A percentile compares a stretch with the other conserved stretches of the same genome.
Conservation (phyloP, 148 eudicot genomes). For the Diospyros lotus region DNA sequence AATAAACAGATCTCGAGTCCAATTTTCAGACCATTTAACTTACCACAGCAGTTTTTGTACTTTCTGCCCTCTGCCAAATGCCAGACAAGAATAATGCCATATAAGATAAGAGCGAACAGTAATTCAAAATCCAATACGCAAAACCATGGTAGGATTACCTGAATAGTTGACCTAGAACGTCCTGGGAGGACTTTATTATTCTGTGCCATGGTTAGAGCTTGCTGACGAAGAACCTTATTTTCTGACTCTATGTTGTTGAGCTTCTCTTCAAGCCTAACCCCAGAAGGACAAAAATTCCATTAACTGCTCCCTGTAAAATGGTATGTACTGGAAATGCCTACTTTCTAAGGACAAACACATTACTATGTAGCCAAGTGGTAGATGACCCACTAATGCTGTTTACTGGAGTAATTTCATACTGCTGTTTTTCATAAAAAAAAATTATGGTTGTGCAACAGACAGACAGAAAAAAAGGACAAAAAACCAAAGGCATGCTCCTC, state of each 20-base stretch:
- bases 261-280: conserved; percentile 80
- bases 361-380: conserved; percentile 2
- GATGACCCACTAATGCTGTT: neutral
- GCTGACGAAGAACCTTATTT: conserved; percentile 87
- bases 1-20: neutral
- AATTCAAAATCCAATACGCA: neutral
- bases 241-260: conserved; percentile 69
- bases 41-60: conserved; percentile 42
- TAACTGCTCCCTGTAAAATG: conserved; percentile 15
- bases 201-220: conserved; percentile 77
- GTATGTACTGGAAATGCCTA: neutral
- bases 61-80: conserved; percentile 66
- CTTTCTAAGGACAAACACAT: conserved; percentile 4
- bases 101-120: conserved; percentile 20
- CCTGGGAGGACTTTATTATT: conserved; percentile 59
- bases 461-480: neutral
- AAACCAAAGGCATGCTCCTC: too few species aligned
- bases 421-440: neutral
- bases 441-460: neutral
- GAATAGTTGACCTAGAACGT: conserved; percentile 67
- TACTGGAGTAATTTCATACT: neutral
- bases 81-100: conserved; percentile 19
- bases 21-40: conserved; percentile 14
- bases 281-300: conserved; percentile 25
- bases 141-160: conserved; percentile 36